These are phyloP conservation scores for Microcyclospora tardicrescens DNA, from an alignment of 2,329 filamentous ascomycete genomes.

Conservation along the genomic window DNA sequence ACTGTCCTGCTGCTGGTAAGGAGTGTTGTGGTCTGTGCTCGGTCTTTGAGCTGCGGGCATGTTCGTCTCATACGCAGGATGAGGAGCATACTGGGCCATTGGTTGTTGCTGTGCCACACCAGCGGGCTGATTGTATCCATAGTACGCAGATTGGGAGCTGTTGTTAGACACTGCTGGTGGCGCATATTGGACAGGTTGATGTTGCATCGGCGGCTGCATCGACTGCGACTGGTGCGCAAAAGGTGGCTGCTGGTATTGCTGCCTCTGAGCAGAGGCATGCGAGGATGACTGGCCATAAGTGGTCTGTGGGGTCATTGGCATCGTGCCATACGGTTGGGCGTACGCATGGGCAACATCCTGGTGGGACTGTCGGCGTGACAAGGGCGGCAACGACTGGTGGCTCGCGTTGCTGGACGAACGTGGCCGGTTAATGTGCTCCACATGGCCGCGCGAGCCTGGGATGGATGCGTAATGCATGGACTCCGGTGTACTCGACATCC, in stretches of 20 bases:
- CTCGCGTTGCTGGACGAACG: slow-evolving; percentile 26
- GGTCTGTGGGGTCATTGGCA: slow-evolving; percentile 27
- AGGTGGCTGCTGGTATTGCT: slow-evolving; percentile 15
- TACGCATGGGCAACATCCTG: slow-evolving; percentile 33
- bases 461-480: slow-evolving; percentile 10
- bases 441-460: slow-evolving; percentile 17
- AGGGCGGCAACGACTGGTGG: slow-evolving; percentile 16
- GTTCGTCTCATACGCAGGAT: neutral
- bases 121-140: slow-evolving; percentile 25
- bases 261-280: slow-evolving; percentile 19
- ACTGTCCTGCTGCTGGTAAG: neutral
- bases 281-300: slow-evolving; percentile 26
- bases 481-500: slow-evolving; percentile 28
- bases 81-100: neutral
- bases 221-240: slow-evolving; percentile 17
- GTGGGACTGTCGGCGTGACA: slow-evolving; percentile 30
- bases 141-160: slow-evolving; percentile 24
- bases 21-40: neutral
- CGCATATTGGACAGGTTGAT: slow-evolving; percentile 11
- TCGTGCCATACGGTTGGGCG: slow-evolving; percentile 28
- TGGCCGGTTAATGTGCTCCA: slow-evolving; percentile 24
- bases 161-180: slow-evolving; percentile 14
- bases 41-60: neutral
- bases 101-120: neutral
- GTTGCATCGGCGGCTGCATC: slow-evolving; percentile 25